Evolutionary conservation across 768 basidiomycete species (phyloP), one percentile per base, ranked within the genome.

Genomic region (Lactarius hengduanensis): DNA sequence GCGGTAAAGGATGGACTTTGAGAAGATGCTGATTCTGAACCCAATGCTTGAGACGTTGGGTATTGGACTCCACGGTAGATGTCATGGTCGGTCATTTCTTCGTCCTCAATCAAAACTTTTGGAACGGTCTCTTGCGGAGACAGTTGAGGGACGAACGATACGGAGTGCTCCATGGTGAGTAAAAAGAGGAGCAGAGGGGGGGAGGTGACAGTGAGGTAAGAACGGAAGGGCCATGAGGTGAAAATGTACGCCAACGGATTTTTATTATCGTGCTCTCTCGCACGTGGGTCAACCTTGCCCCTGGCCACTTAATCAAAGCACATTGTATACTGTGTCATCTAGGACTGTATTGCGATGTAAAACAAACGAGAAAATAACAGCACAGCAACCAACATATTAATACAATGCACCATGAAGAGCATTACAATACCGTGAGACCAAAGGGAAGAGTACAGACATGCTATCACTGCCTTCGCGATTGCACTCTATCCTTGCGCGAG

Each of bases 31-130:
- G 70, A 76, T 58, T 62, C 74, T 66, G 66, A 74, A 61, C 71
- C 71, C 34, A 69, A 71, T 18, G 71, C 75, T 69, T 68, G 72
- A 45, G 77, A 72, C 5, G 74, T 75, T 18, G 76, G 69, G 18
- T 80, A 79, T 28, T 77, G 78, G 30, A 79, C 78, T 28, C 87
- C 88, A 68, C 87, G 82, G 73, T 86, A 89, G 67, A 89, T 87
- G 72, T 89, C 87, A 40, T 77, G 73, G 53, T 80, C 77, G n/a
- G 72, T 72, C 38, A 71, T 73, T 26, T 70, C 65, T 18, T 30
- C 30, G n/a, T 20, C 54, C 6, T 61, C 26, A 13, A 61, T 15
- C 10, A 58, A 47, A 5, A 41, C 40, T 56, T 71, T 53, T 18
- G 63, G 63, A 20, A 54, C 22, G 3, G 22, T n/a, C 26, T 61